Base-by-base conservation (phyloP, 306 rosid genomes). In the Glycyrrhiza uralensis region DNA sequence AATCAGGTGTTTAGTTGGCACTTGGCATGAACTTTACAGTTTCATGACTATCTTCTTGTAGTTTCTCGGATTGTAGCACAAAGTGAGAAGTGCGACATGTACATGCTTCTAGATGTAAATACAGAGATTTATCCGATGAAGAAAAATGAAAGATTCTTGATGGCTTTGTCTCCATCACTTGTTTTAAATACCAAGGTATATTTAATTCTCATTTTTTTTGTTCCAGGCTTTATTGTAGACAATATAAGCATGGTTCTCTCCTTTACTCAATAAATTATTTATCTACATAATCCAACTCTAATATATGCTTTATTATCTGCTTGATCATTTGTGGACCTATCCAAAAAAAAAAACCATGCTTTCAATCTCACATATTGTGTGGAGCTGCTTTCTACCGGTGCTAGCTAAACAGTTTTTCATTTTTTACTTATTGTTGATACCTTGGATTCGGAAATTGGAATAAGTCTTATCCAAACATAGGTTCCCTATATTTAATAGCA, bases 111-210 rank as follows among this genome's bases (percentile, higher is more conserved):
- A 24, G 97, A 94, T 73, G 88, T 91, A 65, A 89, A 91, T 74
- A 82, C 96, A 0, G 94, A 94, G 82, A 83, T 94, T 74, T 94
- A 90, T 84, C 96, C 96, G 6, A 73, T 91, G 73, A 79, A 61
- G 4, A 69, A 74, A 80, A 79, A 79, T 15, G 97, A 94, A 18
- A 86, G 78, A 62, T 86, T 89, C 71, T 57, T 89, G 81, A 79
- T 94, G 94, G 90, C 83, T 22, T 36, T 91, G 64, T 78, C 97
- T 63, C 93, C 96, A 19, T 80, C 96, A 2, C 87, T 91, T 29
- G 81, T 86, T 84, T 86, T 82, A 74, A 78, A 42, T 10, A 55
- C 77, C 12, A 87, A 90, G 94, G 97, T 93, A 84, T 70, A 19
- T 18, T 44, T 51, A 14, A 55, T 45, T 51, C 46, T 72, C 23